These are phyloP conservation scores for Cutaneotrichosporon cavernicola DNA, from an alignment of 1,284 basidiomycete genomes.

Conservation along the genomic window DNA sequence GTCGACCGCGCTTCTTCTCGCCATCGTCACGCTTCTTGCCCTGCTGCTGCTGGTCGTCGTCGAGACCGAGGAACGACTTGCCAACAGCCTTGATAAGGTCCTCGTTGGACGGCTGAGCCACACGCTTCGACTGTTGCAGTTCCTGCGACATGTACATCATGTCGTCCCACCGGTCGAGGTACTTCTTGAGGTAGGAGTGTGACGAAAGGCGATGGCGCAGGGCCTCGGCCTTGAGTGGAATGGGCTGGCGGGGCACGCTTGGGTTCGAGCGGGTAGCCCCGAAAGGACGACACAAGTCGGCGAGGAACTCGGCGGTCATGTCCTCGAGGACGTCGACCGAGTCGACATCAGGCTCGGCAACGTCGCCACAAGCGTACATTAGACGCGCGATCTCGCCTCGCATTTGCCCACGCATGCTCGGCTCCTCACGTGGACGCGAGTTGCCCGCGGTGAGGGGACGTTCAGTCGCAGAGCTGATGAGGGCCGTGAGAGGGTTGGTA, in stretches of 20 bases:
- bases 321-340: constrained; percentile 50
- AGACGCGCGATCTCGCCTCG: constrained; percentile 43
- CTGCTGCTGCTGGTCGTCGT: constrained; percentile 20
- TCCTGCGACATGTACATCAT: constrained; percentile 44
- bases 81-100: constrained; percentile 43
- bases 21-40: constrained; percentile 20
- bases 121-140: constrained; percentile 30
- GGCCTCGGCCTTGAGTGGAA: constrained; percentile 35
- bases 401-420: constrained; percentile 46
- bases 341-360: constrained; percentile 40
- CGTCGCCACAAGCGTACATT: constrained; percentile 50
- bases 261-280: constrained; percentile 33
- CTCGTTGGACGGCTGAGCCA: constrained; percentile 29
- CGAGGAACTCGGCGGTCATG: constrained; percentile 42
- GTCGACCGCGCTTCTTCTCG: constrained; percentile 23
- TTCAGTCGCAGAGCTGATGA: not conserved
- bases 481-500: not conserved
- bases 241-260: constrained; percentile 20
- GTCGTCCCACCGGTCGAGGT: constrained; percentile 46
- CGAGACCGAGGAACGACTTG: constrained; percentile 41
- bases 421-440: constrained; percentile 25
- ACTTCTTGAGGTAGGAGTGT: constrained; percentile 37
- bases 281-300: constrained; percentile 45
- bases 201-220: constrained; percentile 41
- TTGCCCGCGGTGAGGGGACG: not conserved